A percentile compares a stretch with the other conserved stretches of the same genome.
phyloP scores from a whole-genome alignment of 2,329 filamentous ascomycete species.

The Paracoccidioides lutzii region DNA sequence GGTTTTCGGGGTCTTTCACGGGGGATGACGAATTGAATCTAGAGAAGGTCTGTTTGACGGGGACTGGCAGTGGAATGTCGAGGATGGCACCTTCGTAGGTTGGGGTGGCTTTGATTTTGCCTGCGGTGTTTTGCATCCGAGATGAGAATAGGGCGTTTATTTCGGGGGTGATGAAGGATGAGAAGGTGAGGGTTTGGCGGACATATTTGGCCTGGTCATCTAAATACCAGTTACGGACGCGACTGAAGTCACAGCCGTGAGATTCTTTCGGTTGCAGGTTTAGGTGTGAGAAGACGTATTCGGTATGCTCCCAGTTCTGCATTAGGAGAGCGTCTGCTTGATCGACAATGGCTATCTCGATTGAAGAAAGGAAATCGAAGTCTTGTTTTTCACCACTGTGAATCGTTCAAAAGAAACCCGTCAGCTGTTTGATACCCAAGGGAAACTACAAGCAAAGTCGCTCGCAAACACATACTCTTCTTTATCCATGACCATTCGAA shows the following conservation, averaged over 20 bases:
- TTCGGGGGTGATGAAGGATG: conserved; percentile 78
- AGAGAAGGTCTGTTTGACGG: conserved; percentile 76
- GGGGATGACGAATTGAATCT: conserved; percentile 64
- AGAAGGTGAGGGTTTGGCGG: conserved; percentile 72
- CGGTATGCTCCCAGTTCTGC: conserved; percentile 97
- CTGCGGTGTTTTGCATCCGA: conserved; percentile 67
- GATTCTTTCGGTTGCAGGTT: conserved; percentile 82
- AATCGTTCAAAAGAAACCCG: neutral
- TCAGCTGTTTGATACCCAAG: neutral
- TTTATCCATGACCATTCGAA: conserved; percentile 80
- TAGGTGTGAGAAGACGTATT: conserved; percentile 80
- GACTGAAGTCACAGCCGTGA: conserved; percentile 86
- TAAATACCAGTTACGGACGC: conserved; percentile 85
- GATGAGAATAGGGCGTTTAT: conserved; percentile 65
- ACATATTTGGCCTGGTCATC: conserved; percentile 68
- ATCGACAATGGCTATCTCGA: conserved; percentile 81
- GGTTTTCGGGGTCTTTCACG: conserved; percentile 65
- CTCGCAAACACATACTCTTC: conserved; percentile 41
- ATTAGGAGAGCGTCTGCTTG: conserved; percentile 87
- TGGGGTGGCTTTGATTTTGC: conserved; percentile 60
- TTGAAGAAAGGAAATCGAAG: conserved; percentile 82
- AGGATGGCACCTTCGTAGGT: conserved; percentile 61
- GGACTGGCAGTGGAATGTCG: conserved; percentile 49
- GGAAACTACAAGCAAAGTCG: conserved; percentile 32
- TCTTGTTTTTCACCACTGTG: conserved; percentile 53